Evolutionary conservation across 75 land plant species (phyloP), one percentile per base, ranked within the genome.

Genomic region (Ceratopteris richardii): DNA sequence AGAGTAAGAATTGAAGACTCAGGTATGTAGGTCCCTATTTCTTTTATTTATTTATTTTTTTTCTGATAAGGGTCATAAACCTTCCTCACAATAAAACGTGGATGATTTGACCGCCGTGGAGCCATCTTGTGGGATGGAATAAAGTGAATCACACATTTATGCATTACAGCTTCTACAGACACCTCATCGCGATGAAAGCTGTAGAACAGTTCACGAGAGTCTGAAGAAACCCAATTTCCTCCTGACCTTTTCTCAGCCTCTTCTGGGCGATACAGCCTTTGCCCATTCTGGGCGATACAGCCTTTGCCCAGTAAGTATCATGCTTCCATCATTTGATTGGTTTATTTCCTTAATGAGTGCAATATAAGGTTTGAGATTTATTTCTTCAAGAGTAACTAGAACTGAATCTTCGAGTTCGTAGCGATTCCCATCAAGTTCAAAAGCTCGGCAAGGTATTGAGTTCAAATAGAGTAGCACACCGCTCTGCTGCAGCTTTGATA

Each of bases 151-250:
- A n/a, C n/a, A n/a, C n/a, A n/a, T n/a, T n/a, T n/a, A n/a, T n/a
- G 98, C 92, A 90, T 86, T 19, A 94, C 90, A 52, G 97, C 81
- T 66, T 94, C 98, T 44, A 96, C 98, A 9, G 97, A 85, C 13
- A 86, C 86, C 24, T 90, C 96, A 75, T 94, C 97, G 24, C 53
- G 80, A 66, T 90, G 98, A 54, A 83, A 90, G 66, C 98, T 94
- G 58, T 94, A 94, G 57, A 94, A 94, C 9, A 94, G 83, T 54
- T 94, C 97, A 31, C 98, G 64, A 16, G 92, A 67, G 62, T 90
- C 97, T 42, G 43, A 20, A 24, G 92, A 51, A 51, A 70, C 70
- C 97, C 97, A 94, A 39, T 42, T 79, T 31, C 97, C 98, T 59
- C 98, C 97, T 29, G 83, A 87, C 57, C 77, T 86, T 60, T 64